Conservation (phyloP, 2,329 filamentous ascomycete genomes). For the Biscogniauxia mediterranea region DNA sequence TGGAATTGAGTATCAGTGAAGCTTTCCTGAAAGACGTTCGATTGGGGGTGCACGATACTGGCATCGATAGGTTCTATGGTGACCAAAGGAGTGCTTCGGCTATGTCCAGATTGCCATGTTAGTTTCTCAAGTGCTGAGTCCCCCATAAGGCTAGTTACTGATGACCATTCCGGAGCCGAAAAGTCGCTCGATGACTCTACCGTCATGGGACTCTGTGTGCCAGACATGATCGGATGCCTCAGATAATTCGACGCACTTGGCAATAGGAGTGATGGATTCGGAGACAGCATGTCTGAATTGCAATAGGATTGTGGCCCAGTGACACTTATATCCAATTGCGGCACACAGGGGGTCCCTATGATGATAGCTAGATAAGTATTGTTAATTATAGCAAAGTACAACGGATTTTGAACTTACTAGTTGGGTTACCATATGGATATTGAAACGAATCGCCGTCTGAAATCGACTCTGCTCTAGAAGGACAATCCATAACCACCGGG, state of each 20-base stretch:
- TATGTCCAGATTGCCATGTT: neutral
- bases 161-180: neutral
- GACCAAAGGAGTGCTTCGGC: neutral
- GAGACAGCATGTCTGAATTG: neutral
- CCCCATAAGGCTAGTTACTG: neutral
- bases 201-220: neutral
- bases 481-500: neutral
- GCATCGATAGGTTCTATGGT: neutral
- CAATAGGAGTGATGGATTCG: neutral
- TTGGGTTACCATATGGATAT: neutral
- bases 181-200: neutral
- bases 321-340: neutral
- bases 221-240: neutral
- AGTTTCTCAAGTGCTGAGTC: neutral
- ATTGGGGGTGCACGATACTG: neutral
- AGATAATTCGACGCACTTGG: neutral
- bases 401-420: neutral
- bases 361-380: neutral
- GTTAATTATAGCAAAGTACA: neutral
- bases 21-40: neutral
- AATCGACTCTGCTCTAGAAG: neutral
- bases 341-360: neutral
- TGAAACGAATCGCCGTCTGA: neutral
- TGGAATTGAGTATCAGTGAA: neutral
- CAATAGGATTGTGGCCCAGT: neutral